Conservation (phyloP, 1,284 basidiomycete genomes). For the Vanrija sp. region DNA sequence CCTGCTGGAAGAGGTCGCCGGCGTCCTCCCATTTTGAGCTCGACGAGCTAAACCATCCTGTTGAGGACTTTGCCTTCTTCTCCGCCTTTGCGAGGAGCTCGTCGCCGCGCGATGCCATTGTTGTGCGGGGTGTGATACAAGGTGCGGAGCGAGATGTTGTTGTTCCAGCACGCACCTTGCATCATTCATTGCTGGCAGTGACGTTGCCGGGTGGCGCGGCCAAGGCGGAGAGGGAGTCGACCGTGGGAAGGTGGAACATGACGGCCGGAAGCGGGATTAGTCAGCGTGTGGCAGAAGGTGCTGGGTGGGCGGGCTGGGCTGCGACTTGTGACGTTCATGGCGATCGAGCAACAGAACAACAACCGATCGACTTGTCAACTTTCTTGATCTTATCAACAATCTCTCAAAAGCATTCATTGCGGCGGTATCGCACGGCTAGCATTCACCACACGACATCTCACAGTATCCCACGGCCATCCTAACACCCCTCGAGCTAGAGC, state of each 20-base stretch:
- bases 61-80: slow-evolving; percentile 79
- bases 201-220: no score
- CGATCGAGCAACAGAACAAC: not conserved
- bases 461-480: not conserved
- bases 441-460: not conserved
- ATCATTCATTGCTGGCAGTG: no score
- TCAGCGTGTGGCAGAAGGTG: slow-evolving; percentile 10
- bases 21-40: slow-evolving; percentile 85
- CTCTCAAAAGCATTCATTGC: not conserved
- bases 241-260: no score
- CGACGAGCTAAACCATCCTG: slow-evolving; percentile 76
- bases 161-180: no score
- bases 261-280: not conserved
- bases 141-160: no score
- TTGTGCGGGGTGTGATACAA: slow-evolving; percentile 4
- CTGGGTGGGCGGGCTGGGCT: no score
- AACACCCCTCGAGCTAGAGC: not conserved
- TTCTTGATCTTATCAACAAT: slow-evolving; percentile 2
- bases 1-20: slow-evolving; percentile 70
- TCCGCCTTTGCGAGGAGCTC: slow-evolving; percentile 77
- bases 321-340: no score
- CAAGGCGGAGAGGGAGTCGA: no score
- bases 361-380: not conserved
- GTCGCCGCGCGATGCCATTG: slow-evolving; percentile 42
- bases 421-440: no score